A percentile compares a stretch with the other conserved stretches of the same genome.
phyloP scores from a whole-genome alignment of 768 basidiomycete genomes.

The Inosperma sp. region DNA sequence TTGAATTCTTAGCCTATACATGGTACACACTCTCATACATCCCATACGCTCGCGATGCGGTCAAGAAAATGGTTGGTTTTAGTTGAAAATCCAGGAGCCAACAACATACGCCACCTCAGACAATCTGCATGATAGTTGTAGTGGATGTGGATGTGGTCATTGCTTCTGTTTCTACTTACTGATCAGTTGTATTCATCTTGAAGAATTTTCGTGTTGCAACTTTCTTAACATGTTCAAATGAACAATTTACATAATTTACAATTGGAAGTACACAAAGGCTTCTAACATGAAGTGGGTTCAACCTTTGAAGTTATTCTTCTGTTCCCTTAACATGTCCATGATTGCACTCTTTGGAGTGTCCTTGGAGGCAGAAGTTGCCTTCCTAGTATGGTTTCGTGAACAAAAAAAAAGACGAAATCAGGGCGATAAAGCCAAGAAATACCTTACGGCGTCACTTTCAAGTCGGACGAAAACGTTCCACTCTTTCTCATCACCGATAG shows the following conservation, averaged over 20 bases:
- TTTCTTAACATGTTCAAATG: neutral
- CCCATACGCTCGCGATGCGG: constrained; percentile 79
- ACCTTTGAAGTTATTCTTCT: constrained; percentile 82
- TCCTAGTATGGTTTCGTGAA: constrained; percentile 34
- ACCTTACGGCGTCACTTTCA: constrained; percentile 59
- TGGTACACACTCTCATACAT: constrained; percentile 91
- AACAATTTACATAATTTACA: too few species aligned
- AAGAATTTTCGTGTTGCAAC: neutral
- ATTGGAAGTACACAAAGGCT: too few species aligned
- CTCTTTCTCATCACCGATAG: constrained; percentile 88
- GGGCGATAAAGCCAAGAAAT: constrained; percentile 22
- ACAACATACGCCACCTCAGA: too few species aligned
- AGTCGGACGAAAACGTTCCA: constrained; percentile 97
- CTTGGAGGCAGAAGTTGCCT: constrained; percentile 37
- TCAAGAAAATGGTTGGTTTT: constrained; percentile 59
- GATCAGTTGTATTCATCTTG: neutral
- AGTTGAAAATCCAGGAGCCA: too few species aligned
- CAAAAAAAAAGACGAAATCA: neutral
- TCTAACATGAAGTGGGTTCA: constrained; percentile 29
- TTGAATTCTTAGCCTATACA: constrained; percentile 87
- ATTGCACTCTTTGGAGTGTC: constrained; percentile 48
- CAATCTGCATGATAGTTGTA: too few species aligned
- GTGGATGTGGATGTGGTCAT: neutral
- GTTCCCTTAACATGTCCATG: constrained; percentile 70
- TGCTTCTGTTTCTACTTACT: neutral